Base-by-base conservation (phyloP, 169 alveolate species). In the Sarcocystis neurona region DNA sequence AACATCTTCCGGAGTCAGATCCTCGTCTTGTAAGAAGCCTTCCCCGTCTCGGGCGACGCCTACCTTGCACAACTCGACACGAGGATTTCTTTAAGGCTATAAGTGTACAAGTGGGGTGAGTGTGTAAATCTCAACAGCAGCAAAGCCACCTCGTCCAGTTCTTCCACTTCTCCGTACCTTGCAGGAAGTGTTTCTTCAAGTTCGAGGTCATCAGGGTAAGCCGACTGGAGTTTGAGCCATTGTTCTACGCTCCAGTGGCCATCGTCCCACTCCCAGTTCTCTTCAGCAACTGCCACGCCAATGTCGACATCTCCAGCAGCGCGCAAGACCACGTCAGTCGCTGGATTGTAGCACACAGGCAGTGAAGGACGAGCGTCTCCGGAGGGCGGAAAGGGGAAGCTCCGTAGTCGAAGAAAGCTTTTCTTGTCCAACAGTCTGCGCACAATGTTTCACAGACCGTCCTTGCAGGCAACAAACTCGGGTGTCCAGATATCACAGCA, bases 281-380 rank as follows among this genome's bases (percentile, higher is more conserved):
- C 95, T 63, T 95, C 97, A 50, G 87, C 96, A 23, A 95, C 86
- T 20, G 96, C 97, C 27, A 95, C 96, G 37, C 97, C 97, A 32
- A 94, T 93, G 43, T 95, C 91, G 34, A 95, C 94, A 84, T 95
- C 95, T 23, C 97, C 97, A 0, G 97, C 95, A 3, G 97, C 97
- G 41, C 97, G 97, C 56, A 95, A 88, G 60, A 95, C 94, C 74
- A 95, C 95, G 70, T 95, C 95, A 47, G 94, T 96, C 66, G 89
- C 89, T 78, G 93, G 91, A 79, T 95, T 94, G 92, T 93, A 94
- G 39, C 80, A 5, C 10, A 79, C 53, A 41, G 85, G 85, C n/a
- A 44, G 5, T 0, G 43, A 30, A 5, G 15, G 27, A 50, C n/a
- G 18, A 50, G 18, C 44, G 34, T 15, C 46, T n/a, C 39, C 1